phyloP scores from a whole-genome alignment of 2,329 filamentous ascomycete genomes.

The Dactylellina leptospora region DNA sequence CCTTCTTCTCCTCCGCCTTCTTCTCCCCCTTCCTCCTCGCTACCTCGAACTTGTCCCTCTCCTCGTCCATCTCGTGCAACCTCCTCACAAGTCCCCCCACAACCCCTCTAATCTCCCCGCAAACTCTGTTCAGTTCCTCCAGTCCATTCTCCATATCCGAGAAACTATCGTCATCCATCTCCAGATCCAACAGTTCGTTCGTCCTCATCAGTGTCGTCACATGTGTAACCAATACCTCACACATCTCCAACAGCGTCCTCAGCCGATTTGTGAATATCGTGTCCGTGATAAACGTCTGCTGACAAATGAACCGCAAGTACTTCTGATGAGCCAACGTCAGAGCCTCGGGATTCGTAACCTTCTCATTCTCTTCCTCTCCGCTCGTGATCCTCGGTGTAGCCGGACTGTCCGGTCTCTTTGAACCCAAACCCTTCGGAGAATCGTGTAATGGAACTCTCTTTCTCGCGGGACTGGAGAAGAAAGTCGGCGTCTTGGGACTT shows the following conservation, averaged over 20 bases:
- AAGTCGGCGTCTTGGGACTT: slow-evolving; percentile 42
- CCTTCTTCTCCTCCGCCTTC: slow-evolving; percentile 27
- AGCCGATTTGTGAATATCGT: slow-evolving; percentile 55
- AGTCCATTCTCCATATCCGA: slow-evolving; percentile 39
- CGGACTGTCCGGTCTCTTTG: slow-evolving; percentile 36
- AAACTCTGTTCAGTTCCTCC: slow-evolving; percentile 49
- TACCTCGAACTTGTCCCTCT: slow-evolving; percentile 53
- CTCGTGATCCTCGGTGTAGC: slow-evolving; percentile 19
- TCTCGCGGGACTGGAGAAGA: slow-evolving; percentile 37
- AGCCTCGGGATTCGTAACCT: slow-evolving; percentile 47
- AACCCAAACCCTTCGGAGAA: slow-evolving; percentile 13
- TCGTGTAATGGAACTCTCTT: slow-evolving; percentile 24
- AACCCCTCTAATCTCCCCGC: slow-evolving; percentile 53
- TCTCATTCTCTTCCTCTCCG: slow-evolving; percentile 18
- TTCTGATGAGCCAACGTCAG: slow-evolving; percentile 48
- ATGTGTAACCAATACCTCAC: slow-evolving; percentile 54
- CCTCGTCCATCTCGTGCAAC: slow-evolving; percentile 57
- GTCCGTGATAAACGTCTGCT: slow-evolving; percentile 55
- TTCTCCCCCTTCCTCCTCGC: slow-evolving; percentile 35
- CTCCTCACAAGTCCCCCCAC: slow-evolving; percentile 55
- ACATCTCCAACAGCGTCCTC: slow-evolving; percentile 53
- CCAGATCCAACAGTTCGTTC: slow-evolving; percentile 54
- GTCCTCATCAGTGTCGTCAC: slow-evolving; percentile 52
- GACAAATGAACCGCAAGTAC: slow-evolving; percentile 49
- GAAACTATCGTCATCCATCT: slow-evolving; percentile 31